Percentiles rank a stretch among this genome's conserved stretches.
phyloP scores from a whole-genome alignment of 352 stramenopile genomes.

The Phytophthora megakarya region DNA sequence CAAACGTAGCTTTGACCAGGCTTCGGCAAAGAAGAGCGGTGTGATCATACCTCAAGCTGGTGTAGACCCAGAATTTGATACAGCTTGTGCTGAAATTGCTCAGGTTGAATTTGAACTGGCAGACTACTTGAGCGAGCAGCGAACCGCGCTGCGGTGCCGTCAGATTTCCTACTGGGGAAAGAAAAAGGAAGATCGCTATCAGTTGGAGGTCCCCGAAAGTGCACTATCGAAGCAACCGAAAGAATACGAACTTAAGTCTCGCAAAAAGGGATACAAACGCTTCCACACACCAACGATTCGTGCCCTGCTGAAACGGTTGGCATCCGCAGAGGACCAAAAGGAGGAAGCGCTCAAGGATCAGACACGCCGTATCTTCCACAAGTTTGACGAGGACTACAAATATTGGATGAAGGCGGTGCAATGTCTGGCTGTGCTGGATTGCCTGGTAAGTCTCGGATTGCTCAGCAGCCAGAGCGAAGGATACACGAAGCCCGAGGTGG shows the following conservation, averaged over 20 bases:
- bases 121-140: slow-evolving; percentile 87
- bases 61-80: slow-evolving; percentile 95
- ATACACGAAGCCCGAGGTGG: slow-evolving; percentile 92
- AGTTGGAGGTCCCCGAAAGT: slow-evolving; percentile 92
- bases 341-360: slow-evolving; percentile 89
- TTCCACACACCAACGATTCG: slow-evolving; percentile 92
- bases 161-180: slow-evolving; percentile 95
- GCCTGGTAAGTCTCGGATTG: slow-evolving; percentile 93
- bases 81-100: slow-evolving; percentile 87
- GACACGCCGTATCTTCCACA: slow-evolving; percentile 94
- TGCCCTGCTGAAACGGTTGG: slow-evolving; percentile 74
- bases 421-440: slow-evolving; percentile 95
- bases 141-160: slow-evolving; percentile 72
- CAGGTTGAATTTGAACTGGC: slow-evolving; percentile 90
- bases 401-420: slow-evolving; percentile 94
- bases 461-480: slow-evolving; percentile 93
- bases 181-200: slow-evolving; percentile 96
- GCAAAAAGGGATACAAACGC: slow-evolving; percentile 93
- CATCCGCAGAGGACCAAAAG: slow-evolving; percentile 77
- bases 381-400: slow-evolving; percentile 95
- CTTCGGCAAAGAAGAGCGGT: slow-evolving; percentile 88
- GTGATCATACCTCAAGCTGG: slow-evolving; percentile 94
- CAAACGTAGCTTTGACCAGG: slow-evolving; percentile 96
- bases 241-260: slow-evolving; percentile 94
- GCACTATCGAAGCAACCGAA: slow-evolving; percentile 87